Evolutionary conservation across 805 yeast species (phyloP).

Genomic region (Candida namnaoensis): DNA sequence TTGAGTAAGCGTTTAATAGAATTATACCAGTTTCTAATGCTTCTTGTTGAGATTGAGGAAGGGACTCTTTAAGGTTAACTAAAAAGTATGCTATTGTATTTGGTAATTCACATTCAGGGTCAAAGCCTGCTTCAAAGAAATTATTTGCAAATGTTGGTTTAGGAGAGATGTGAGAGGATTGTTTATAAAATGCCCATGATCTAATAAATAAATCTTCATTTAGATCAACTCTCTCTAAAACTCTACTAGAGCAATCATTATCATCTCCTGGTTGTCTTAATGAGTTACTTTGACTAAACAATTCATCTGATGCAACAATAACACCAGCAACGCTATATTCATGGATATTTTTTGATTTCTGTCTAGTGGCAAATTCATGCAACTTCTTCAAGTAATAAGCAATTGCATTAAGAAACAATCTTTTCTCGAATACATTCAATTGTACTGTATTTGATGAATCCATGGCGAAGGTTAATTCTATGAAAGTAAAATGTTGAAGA

Average conservation of each 20-base stretch:
- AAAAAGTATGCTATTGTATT: constrained; percentile 8
- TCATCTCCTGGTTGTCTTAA: neutral
- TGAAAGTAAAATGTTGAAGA: too few relatives aligned
- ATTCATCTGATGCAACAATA: constrained; percentile 19
- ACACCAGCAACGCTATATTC: constrained; percentile 38
- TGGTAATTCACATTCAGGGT: constrained; percentile 9
- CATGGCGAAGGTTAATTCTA: too few relatives aligned
- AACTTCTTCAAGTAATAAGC: neutral
- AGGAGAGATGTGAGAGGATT: neutral
- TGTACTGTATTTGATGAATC: too few relatives aligned
- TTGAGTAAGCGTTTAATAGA: too few relatives aligned
- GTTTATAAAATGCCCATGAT: neutral
- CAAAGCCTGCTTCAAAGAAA: constrained; percentile 2
- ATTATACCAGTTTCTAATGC: too few relatives aligned
- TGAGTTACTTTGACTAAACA: constrained; percentile 1
- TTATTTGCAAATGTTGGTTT: neutral
- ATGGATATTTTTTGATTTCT: constrained; percentile 26
- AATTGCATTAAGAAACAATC: neutral
- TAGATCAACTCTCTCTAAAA: neutral
- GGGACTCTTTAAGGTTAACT: neutral
- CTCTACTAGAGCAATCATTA: neutral
- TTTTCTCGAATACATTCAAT: neutral
- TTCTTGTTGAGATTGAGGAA: too few relatives aligned
- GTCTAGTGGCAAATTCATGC: neutral
- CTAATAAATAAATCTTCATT: neutral